Evolutionary conservation across 768 basidiomycete species (phyloP), one percentile per base, ranked within the genome.

Genomic region (Sistotremastrum suecicum): DNA sequence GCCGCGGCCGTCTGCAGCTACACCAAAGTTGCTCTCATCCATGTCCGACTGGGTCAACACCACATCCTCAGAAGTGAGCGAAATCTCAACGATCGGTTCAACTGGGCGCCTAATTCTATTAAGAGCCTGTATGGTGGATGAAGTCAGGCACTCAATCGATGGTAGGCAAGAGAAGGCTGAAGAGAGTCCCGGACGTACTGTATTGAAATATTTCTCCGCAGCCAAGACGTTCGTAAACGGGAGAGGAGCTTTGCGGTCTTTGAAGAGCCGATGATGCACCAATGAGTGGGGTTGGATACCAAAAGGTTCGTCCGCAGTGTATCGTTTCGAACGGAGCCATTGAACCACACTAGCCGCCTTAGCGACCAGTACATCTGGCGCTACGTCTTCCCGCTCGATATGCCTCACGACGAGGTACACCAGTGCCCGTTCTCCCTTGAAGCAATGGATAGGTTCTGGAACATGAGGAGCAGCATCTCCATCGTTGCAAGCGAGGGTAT

Each of bases 1-100:
- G 20, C 20, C 20, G 20, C 20, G 20, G 20, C 2, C 20, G 20
- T 20, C 20, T 20, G 20, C n/a, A 41, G 28, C 40, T 1, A 41
- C 40, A 7, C 40, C 40, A 31, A 41, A 41, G 40, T 41, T 7
- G 40, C 40, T 41, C 1, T 7, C 7, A 41, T 41, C n/a, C 40
- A 41, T 41, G n/a, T 41, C 40, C 9, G 40, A 41, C n/a, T 41
- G 40, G 40, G 40, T 41, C 28, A 41, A 31, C 40, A 41, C 40
- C 7, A 41, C 6, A 3, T 31, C 28, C 32, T 41, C 40, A 3
- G 28, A 29, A 2, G n/a, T 9, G n/a, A 41, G 20, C 20, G 20
- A 20, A 1, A 20, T 20, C 20, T 20, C 20, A 20, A 20, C 20
- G 20, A 20, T 20, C 20, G 20, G 20, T 20, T 20, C 20, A 1